These are phyloP conservation scores for Fusarium acutatum DNA, from an alignment of 2,329 filamentous ascomycete genomes.

Conservation along the genomic window DNA sequence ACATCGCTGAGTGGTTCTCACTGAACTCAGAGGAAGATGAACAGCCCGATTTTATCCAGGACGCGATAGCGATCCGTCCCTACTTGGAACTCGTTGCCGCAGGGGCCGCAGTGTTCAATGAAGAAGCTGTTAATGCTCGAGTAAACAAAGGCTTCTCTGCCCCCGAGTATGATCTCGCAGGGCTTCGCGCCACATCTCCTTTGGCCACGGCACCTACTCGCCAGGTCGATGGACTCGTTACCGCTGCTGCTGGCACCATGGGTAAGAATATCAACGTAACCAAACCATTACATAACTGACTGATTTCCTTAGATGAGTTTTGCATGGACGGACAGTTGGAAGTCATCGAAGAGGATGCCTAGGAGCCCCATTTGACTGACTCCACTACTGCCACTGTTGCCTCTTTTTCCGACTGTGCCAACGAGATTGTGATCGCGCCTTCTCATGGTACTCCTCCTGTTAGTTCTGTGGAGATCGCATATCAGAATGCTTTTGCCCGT, in stretches of 20 bases:
- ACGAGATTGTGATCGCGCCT: neutral
- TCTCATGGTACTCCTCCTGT: neutral
- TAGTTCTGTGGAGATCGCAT: neutral
- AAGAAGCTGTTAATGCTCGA: neutral
- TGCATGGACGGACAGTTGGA: neutral
- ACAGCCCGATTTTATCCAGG: fast-evolving
- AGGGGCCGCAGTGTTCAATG: neutral
- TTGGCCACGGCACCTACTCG: neutral
- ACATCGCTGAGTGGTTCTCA: neutral
- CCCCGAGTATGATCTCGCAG: neutral
- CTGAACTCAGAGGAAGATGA: too few relatives aligned
- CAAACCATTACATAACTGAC: neutral
- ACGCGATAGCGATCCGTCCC: neutral
- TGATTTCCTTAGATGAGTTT: neutral
- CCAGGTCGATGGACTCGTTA: neutral
- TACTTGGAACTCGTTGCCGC: neutral
- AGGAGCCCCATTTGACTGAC: neutral
- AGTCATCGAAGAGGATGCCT: neutral
- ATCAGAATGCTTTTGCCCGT: neutral
- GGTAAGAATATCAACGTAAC: neutral
- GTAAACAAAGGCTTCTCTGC: neutral
- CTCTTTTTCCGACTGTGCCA: neutral
- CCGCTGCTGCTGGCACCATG: neutral
- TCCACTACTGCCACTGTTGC: neutral
- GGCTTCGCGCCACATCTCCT: neutral